Conservation (phyloP, 208 protist genomes). For the Acanthamoeba sp. region DNA sequence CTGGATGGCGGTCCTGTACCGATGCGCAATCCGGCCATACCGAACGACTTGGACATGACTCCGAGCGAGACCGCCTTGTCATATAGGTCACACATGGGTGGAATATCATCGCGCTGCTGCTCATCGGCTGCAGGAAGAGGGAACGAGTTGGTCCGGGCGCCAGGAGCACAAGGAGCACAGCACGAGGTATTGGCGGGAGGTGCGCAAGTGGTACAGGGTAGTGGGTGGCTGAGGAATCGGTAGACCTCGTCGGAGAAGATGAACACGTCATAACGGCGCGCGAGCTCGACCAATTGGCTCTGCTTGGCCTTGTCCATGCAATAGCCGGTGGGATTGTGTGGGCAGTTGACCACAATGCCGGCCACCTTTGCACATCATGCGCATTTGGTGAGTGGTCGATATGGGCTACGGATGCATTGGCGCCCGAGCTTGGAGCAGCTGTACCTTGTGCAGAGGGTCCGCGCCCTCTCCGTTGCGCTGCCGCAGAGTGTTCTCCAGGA, state of each 20-base stretch:
- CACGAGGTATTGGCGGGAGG: not conserved
- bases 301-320: constrained; percentile 1
- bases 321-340: constrained; percentile 76
- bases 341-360: constrained; percentile 59
- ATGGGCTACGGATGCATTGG: not conserved
- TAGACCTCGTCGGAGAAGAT: constrained; percentile 75
- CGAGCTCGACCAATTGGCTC: not conserved
- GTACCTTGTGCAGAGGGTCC: constrained; percentile 5
- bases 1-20: not conserved
- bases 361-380: not conserved
- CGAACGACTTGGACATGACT: constrained; percentile 70
- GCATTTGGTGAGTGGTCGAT: not conserved
- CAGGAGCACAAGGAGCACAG: not conserved
- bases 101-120: not conserved
- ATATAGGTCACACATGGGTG: constrained; percentile 23
- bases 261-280: constrained; percentile 51
- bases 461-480: constrained; percentile 16
- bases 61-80: constrained; percentile 72
- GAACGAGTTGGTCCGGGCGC: not conserved
- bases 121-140: not conserved
- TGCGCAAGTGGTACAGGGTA: not conserved
- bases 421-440: too few species aligned
- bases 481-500: not conserved
- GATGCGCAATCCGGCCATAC: constrained; percentile 61
- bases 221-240: constrained; percentile 36